Evolutionary conservation across 768 basidiomycete species (phyloP).

Genomic region (Termitomyces sp.): DNA sequence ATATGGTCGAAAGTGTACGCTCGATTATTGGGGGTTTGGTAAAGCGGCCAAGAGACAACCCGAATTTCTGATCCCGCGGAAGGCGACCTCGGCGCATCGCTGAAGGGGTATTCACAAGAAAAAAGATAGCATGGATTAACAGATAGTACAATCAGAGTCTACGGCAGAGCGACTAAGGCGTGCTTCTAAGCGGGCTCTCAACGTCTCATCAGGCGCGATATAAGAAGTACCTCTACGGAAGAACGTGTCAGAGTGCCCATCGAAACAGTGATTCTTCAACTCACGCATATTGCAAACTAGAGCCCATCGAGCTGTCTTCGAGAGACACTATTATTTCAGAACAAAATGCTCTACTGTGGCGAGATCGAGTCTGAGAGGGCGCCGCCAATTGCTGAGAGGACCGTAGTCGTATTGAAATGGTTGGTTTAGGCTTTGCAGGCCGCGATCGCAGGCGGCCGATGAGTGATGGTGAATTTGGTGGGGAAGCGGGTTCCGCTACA

Average conservation of each 20-base stretch:
- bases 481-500: conserved; percentile 27
- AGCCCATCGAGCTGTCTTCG: conserved; percentile 36
- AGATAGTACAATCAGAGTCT: conserved; percentile 41
- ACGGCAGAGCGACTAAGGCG: conserved; percentile 29
- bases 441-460: conserved; percentile 7
- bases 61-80: too few species aligned
- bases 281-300: conserved; percentile 51
- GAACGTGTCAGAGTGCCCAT: background rate
- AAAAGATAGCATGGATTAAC: conserved; percentile 18
- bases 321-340: conserved; percentile 36
- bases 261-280: conserved; percentile 12
- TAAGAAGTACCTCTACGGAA: conserved; percentile 42
- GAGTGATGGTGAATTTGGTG: conserved; percentile 5
- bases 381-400: conserved; percentile 30
- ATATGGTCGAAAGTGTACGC: background rate
- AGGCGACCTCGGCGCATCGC: background rate
- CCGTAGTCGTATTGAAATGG: conserved; percentile 35
- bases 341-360: background rate
- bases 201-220: conserved; percentile 40
- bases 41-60: too few species aligned
- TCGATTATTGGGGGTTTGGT: too few species aligned
- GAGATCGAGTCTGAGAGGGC: conserved; percentile 5
- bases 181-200: conserved; percentile 45
- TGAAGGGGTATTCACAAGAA: too few species aligned
- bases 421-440: conserved; percentile 24